Base-by-base conservation (phyloP, 345 rosid genomes). In the Pugionium dolabratum region DNA sequence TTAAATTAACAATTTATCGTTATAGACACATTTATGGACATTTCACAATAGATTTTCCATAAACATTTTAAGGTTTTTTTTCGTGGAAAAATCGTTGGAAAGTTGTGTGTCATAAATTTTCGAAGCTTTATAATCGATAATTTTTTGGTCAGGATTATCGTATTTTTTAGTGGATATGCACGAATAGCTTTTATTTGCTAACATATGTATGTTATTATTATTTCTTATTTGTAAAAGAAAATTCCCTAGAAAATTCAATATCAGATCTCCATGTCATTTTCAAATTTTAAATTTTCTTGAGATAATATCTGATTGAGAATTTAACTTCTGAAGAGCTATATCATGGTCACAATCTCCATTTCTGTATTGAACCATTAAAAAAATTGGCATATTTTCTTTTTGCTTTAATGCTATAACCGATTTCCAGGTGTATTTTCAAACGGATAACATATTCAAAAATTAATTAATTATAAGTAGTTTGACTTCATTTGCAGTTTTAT, bases 401-500 rank as follows among this genome's bases (percentile, higher is more conserved):
- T 11, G 25, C 31, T 43, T 59, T 58, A 7, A 4, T 18, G 6
- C 2, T 26, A 4, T 7, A 32, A 42, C 40, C 52, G 33, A 44
- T 32, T 34, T 27, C 36, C 27, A 1, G 26, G 9, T 4, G 7
- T 63, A 10, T 61, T 36, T 40, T 39, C 10, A 8, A 5, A 7
- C 26, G 28, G 30, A 64, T 64, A 28, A 41, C 32, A 6, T 39
- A 49, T 31, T 29, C 7, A 37, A 27, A 35, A 18, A 18, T 18
- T 18, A 18, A 18, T 18, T 18, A 6, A 4, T 36, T 37, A 5
- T 50, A 30, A 37, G 11, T 34, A 25, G 65, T 48, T 58, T 41
- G 51, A 65, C 52, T 44, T 55, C 10, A 6, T 34, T 27, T 54
- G 6, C 29, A 28, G 40, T 6, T 41, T 33, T 41, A 30, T 68